A percentile compares a stretch with the other conserved stretches of the same genome.
Conservation (phyloP, 805 yeast species). For the Myxozyma kluyveri region DNA sequence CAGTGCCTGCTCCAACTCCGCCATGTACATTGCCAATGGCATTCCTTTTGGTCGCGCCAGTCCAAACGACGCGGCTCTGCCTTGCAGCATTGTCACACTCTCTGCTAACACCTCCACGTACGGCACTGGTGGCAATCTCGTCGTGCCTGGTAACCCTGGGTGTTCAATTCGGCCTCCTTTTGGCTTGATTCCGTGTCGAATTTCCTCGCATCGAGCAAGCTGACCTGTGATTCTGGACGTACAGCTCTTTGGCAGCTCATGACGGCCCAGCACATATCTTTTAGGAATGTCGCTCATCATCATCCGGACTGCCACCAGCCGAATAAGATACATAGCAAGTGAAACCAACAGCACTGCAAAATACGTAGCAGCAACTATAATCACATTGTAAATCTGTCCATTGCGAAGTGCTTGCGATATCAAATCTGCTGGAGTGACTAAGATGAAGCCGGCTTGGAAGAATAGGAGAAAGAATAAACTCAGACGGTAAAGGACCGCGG, state of each 20-base stretch:
- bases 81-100: constrained; percentile 33
- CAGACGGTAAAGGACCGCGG: constrained; percentile 32
- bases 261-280: constrained; percentile 64
- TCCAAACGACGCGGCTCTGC: constrained; percentile 26
- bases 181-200: constrained; percentile 32
- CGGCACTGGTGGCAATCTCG: constrained; percentile 40
- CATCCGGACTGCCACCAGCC: constrained; percentile 58
- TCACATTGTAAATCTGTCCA: constrained; percentile 71
- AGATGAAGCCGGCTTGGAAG: constrained; percentile 52
- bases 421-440: constrained; percentile 78
- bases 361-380: constrained; percentile 72
- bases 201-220: constrained; percentile 45
- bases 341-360: constrained; percentile 56
- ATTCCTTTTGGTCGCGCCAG: constrained; percentile 43
- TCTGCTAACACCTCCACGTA: constrained; percentile 33
- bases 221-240: constrained; percentile 44
- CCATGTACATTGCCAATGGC: constrained; percentile 56
- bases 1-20: constrained; percentile 39
- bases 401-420: constrained; percentile 60
- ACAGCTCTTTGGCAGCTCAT: constrained; percentile 55
- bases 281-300: constrained; percentile 75
- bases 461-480: constrained; percentile 36
- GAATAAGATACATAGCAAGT: constrained; percentile 51
- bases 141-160: constrained; percentile 48
- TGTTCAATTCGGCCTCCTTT: constrained; percentile 40